Base-by-base conservation (phyloP, 177 flowering plant genomes). In the Tripterygium wilfordii region DNA sequence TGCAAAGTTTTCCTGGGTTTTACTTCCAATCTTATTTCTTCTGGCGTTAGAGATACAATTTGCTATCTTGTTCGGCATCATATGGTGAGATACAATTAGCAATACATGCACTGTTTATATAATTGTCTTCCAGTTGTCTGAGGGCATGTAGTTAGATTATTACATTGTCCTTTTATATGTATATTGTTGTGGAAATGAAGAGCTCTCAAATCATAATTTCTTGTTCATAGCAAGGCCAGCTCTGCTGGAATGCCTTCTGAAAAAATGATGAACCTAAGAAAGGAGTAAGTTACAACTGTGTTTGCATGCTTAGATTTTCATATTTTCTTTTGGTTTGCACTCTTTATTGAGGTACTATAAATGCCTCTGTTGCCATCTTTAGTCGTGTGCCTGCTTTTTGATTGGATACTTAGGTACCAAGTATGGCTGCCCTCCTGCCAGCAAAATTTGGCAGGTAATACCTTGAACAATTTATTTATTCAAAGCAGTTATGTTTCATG, bases 1-100 rank as follows among this genome's bases (percentile, higher is more conserved):
- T 84, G 97, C 65, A 89, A 89, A 56, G 65, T 86, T 15, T 92
- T 92, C 58, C 63, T 89, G 44, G 99, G 99, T 17, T 92, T 92
- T 53, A 92, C 99, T 41, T 86, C 97, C 1, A 94, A 94, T 76
- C 78, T 94, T 6, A 57, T 87, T 36, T 94, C 96, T 0, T 94
- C 99, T 17, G 98, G 98, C 18, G 76, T 92, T 46, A 74, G 98
- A 35, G 96, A 92, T 3, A 78, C 71, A 0, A 60, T 94, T 56
- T 81, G 99, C 2, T 94, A 80, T 62, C 91, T 94, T 56, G 78
- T 66, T 29, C 73, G 89, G 65, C 99, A 94, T 76, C 80, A 53
- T 33, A 84, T 84, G 98, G 96, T 92, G 44, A 72, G 77, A n/a
- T n/a, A n/a, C 8, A 23, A 14, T 6, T 12, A 7, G 33, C 8